phyloP scores from a whole-genome alignment of 2,329 filamentous ascomycete genomes.

The Exophiala sp. region DNA sequence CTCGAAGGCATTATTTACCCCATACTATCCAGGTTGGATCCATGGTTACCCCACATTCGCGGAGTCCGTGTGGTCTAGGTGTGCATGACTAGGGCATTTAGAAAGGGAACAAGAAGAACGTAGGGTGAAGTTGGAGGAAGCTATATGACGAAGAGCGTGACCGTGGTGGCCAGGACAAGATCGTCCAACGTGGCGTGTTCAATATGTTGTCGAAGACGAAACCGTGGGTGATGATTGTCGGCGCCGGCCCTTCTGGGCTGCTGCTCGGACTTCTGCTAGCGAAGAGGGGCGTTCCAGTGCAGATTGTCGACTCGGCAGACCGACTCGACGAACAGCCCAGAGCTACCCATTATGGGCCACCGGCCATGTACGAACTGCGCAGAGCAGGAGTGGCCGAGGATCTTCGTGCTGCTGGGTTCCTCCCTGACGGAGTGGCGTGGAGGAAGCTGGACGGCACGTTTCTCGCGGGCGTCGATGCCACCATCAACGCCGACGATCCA shows the following conservation, averaged over 20 bases:
- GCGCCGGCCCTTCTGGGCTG: slow-evolving; percentile 34
- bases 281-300: slow-evolving; percentile 31
- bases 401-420: slow-evolving; percentile 41
- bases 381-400: slow-evolving; percentile 54
- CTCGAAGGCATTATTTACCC: too few relatives aligned
- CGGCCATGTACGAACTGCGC: slow-evolving; percentile 53
- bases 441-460: slow-evolving; percentile 37
- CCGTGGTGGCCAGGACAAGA: not conserved
- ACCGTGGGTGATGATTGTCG: slow-evolving; percentile 30
- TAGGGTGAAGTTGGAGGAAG: not conserved
- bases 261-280: slow-evolving; percentile 32
- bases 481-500: slow-evolving; percentile 31
- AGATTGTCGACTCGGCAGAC: slow-evolving; percentile 48
- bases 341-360: slow-evolving; percentile 58
- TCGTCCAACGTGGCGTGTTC: not conserved
- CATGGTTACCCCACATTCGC: not conserved
- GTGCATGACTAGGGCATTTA: not conserved
- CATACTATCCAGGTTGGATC: not conserved
- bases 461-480: slow-evolving; percentile 32
- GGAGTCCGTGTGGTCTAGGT: not conserved
- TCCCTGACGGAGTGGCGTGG: slow-evolving; percentile 42
- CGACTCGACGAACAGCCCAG: slow-evolving; percentile 55
- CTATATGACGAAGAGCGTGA: not conserved
- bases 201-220: not conserved
- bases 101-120: too few relatives aligned